Conservation (phyloP, 495 filamentous ascomycete genomes). For the Thozetella sp. region DNA sequence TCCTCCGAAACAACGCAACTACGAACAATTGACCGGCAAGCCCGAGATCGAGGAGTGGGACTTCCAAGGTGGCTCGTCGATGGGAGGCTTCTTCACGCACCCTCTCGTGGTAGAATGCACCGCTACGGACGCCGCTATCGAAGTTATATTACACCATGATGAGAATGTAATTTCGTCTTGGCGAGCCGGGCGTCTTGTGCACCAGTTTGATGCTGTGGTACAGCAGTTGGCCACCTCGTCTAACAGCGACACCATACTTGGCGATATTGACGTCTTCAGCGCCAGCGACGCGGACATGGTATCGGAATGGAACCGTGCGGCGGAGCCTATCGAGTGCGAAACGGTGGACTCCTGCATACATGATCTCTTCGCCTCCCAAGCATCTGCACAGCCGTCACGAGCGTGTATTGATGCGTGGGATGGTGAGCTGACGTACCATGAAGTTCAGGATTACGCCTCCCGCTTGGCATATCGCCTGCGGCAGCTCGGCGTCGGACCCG, state of each 20-base stretch:
- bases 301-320: constrained; percentile 12
- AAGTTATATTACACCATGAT: constrained; percentile 20
- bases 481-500: constrained; percentile 42
- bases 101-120: constrained; percentile 23
- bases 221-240: constrained; percentile 9
- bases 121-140: constrained; percentile 8
- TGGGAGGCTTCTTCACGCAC: constrained; percentile 24
- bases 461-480: constrained; percentile 33
- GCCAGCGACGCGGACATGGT: constrained; percentile 17
- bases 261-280: constrained; percentile 15
- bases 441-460: constrained; percentile 40
- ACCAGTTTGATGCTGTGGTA: constrained; percentile 21
- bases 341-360: constrained; percentile 5
- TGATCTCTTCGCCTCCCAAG: constrained; percentile 2
- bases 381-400: not conserved
- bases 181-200: constrained; percentile 18
- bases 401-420: constrained; percentile 51
- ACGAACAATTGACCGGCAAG: constrained; percentile 3
- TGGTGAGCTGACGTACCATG: constrained; percentile 43
- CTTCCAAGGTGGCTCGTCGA: constrained; percentile 16
- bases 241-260: constrained; percentile 6
- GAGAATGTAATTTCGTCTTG: constrained; percentile 16
- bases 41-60: constrained; percentile 8
- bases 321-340: not conserved
- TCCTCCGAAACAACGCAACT: not conserved